Percentiles rank a stretch among this genome's conserved stretches.
Conservation (phyloP, 1,284 basidiomycete genomes). For the Boletus semigastroideus region DNA sequence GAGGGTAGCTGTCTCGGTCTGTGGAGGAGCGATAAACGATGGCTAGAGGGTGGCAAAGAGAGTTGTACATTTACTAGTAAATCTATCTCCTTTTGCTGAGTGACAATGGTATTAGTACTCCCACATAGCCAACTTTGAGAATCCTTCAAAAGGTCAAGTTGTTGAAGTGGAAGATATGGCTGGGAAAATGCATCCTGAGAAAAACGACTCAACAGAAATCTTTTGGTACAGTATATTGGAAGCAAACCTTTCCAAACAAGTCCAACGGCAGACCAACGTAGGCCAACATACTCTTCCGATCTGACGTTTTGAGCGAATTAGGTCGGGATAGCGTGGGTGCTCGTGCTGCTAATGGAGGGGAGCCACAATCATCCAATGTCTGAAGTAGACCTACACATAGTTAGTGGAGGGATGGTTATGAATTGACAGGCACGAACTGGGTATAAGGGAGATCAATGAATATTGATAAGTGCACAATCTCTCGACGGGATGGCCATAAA, state of each 20-base stretch:
- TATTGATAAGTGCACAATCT: conserved; percentile 97
- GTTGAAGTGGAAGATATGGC: conserved; percentile 95
- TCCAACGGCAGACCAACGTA: conserved; percentile 92
- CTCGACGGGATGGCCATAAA: conserved; percentile 97
- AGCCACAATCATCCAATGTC: conserved; percentile 89
- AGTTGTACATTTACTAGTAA: conserved; percentile 80
- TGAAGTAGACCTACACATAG: conserved; percentile 69
- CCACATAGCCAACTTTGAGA: conserved; percentile 87
- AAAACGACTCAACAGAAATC: conserved; percentile 1
- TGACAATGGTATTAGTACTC: conserved; percentile 95
- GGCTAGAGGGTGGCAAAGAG: background rate
- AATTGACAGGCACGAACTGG: conserved; percentile 47
- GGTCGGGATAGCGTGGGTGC: conserved; percentile 69
- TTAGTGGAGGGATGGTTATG: background rate
- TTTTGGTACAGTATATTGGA: background rate
- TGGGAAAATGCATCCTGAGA: conserved; percentile 91
- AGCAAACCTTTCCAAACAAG: conserved; percentile 72
- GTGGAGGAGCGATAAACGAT: conserved; percentile 4
- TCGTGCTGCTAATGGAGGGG: conserved; percentile 76
- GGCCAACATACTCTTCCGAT: conserved; percentile 86
- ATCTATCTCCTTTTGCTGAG: conserved; percentile 91
- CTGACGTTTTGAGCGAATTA: conserved; percentile 84
- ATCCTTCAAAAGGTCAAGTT: conserved; percentile 85
- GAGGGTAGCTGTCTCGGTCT: conserved; percentile 84
- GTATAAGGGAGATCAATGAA: conserved; percentile 83